Evolutionary conservation across 73 alveolate genomes (phyloP).

Genomic region (Symbiodinium pilosum): DNA sequence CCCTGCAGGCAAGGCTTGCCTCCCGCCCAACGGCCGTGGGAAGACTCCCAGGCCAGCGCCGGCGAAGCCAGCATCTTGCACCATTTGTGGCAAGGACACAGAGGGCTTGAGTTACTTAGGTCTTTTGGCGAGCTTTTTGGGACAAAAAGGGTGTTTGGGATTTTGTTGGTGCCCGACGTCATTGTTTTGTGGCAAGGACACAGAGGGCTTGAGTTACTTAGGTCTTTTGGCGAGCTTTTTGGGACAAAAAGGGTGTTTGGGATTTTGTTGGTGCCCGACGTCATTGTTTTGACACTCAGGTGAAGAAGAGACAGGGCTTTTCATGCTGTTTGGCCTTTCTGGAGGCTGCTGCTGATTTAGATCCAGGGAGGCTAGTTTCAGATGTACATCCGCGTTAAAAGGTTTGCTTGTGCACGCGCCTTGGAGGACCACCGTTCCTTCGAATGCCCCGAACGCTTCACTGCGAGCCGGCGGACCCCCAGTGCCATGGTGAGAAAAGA

Average conservation of each 20-base stretch:
- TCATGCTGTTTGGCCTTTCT: no score
- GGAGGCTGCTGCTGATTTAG: no score
- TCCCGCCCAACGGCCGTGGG: background rate
- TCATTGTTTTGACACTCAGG: no score
- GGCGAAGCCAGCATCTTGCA: background rate
- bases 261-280: background rate
- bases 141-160: background rate
- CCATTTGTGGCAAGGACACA: background rate
- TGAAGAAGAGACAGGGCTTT: no score
- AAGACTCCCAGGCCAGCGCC: background rate
- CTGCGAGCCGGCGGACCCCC: conserved; percentile 1
- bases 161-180: background rate
- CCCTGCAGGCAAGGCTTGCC: background rate
- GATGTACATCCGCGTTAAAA: no score
- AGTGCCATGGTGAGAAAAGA: no score
- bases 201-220: background rate
- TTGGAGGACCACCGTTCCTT: background rate
- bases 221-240: background rate
- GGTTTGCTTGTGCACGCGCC: no score
- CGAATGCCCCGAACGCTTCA: background rate
- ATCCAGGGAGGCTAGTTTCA: no score
- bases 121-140: background rate
- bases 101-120: background rate
- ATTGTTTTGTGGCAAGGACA: background rate
- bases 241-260: background rate